Conservation (phyloP, 129 eudicot genomes). For the carrot (Daucus carota) region DH1_v3.0 NC_030385.2:45885001-45885500, state of each 20-base stretch:
- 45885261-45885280: slow-evolving; percentile 96
- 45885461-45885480: neutral
- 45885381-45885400: neutral
- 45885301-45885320: neutral
- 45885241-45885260: slow-evolving; percentile 92
- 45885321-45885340: neutral
- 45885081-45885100: slow-evolving; percentile 92
- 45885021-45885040: slow-evolving; percentile 41
- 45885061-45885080: slow-evolving; percentile 93
- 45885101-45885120: slow-evolving; percentile 97
- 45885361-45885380: neutral
- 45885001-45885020: neutral
- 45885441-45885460: neutral
- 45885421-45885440: neutral
- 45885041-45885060: slow-evolving; percentile 86
- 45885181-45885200: slow-evolving; percentile 58
- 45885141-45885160: slow-evolving; percentile 95
- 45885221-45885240: slow-evolving; percentile 97
- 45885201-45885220: slow-evolving; percentile 85
- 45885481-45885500: neutral
- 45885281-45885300: slow-evolving; percentile 86
- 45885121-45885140: slow-evolving; percentile 94
- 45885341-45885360: neutral
- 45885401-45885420: neutral
- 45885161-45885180: slow-evolving; percentile 70